A percentile compares a stretch with the other conserved stretches of the same genome.
Conservation (phyloP, 208 protist species). For the Zelonia costaricensis region DNA sequence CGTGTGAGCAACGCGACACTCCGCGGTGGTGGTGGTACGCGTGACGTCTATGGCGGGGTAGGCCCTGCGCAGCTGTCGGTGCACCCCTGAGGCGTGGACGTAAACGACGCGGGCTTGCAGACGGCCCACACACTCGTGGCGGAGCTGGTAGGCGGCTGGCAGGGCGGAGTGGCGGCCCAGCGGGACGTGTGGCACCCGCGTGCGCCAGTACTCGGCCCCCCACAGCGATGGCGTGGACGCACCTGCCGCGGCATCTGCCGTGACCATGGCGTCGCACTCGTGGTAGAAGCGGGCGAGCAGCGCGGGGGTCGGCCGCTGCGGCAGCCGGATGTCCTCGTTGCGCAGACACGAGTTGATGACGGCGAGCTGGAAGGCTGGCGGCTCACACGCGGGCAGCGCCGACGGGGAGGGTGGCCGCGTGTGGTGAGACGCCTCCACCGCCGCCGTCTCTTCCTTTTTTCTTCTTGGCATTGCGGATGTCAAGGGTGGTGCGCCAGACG, state of each 20-base stretch:
- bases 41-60: slow-evolving; percentile 7
- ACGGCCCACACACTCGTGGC: slow-evolving; percentile 62
- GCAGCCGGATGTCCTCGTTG: slow-evolving; percentile 59
- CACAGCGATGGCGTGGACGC: slow-evolving; percentile 5
- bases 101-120: slow-evolving; percentile 72
- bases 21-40: not conserved
- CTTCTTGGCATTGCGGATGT: slow-evolving; percentile 2
- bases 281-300: slow-evolving; percentile 58
- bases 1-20: too few relatives aligned
- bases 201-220: slow-evolving; percentile 49
- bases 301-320: slow-evolving; percentile 39
- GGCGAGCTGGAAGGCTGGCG: slow-evolving; percentile 28
- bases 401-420: not conserved
- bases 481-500: too few relatives aligned
- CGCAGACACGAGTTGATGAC: slow-evolving; percentile 55
- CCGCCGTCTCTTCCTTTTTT: not conserved
- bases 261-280: slow-evolving; percentile 3
- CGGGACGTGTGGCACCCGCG: slow-evolving; percentile 57
- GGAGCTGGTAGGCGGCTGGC: slow-evolving; percentile 36
- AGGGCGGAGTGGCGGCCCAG: slow-evolving; percentile 66
- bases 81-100: slow-evolving; percentile 28
- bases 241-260: slow-evolving; percentile 1
- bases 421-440: not conserved
- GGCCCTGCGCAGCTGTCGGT: slow-evolving; percentile 12
- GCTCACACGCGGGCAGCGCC: not conserved